phyloP scores from a whole-genome alignment of 2,329 filamentous ascomycete species.

The Aspergillaceae sp. region DNA sequence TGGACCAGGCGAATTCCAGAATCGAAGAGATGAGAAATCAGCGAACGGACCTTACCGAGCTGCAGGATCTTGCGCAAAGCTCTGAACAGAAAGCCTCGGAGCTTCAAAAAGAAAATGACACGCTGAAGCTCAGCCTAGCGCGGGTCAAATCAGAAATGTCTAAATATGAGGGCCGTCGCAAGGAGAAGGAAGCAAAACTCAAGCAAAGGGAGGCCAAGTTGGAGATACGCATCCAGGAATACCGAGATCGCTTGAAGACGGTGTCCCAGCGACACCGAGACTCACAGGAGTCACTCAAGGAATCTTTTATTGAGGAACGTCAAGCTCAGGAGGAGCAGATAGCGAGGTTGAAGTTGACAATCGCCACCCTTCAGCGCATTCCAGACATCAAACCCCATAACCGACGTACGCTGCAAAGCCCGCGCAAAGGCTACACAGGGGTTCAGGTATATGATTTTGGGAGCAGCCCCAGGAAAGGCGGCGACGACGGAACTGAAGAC shows the following conservation, averaged over 20 bases:
- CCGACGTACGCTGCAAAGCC: conserved; percentile 16
- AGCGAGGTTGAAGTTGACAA: conserved; percentile 25
- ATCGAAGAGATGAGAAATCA: conserved; percentile 26
- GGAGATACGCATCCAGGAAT: conserved; percentile 33
- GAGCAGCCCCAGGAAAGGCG: conserved; percentile 12
- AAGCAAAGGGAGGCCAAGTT: conserved; percentile 33
- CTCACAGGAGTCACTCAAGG: conserved; percentile 26
- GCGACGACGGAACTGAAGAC: conserved; percentile 22
- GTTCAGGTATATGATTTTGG: conserved; percentile 21
- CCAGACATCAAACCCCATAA: conserved; percentile 12
- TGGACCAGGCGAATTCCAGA: conserved; percentile 27
- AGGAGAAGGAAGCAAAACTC: conserved; percentile 34
- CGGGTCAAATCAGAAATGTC: conserved; percentile 36
- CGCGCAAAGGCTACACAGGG: conserved; percentile 21
- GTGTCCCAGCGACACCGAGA: conserved; percentile 28
- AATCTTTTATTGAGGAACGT: conserved; percentile 29
- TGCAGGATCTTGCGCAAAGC: conserved; percentile 27
- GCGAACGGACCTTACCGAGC: conserved; percentile 24
- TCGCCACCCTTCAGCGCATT: conserved; percentile 21
- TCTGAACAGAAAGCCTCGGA: conserved; percentile 35
- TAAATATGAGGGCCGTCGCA: conserved; percentile 35
- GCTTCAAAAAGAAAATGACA: conserved; percentile 33
- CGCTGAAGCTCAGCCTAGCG: conserved; percentile 33
- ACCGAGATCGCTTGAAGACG: conserved; percentile 30
- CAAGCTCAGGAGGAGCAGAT: conserved; percentile 32